Conservation (phyloP, 2,329 filamentous ascomycete species). For the Madurella fahalii region DNA sequence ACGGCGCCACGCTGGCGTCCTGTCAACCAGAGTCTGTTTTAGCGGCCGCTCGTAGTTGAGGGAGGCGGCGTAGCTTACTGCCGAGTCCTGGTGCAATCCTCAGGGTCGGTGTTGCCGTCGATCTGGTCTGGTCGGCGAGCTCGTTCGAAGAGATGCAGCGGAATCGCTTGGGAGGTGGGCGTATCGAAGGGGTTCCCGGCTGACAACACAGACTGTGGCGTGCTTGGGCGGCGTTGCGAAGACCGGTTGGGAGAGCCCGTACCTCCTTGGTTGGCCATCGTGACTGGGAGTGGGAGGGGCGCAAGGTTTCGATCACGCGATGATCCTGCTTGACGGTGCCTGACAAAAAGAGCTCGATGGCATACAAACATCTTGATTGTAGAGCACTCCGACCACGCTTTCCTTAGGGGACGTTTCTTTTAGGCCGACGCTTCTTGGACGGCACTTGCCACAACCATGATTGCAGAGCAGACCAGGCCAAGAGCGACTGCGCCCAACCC, state of each 20-base stretch:
- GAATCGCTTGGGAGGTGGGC: background rate
- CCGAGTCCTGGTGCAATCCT: background rate
- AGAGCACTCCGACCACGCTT: no score
- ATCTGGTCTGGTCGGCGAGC: background rate
- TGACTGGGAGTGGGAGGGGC: background rate
- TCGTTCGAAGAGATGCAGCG: background rate
- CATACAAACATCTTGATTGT: no score
- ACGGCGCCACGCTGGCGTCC: background rate
- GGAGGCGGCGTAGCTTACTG: background rate
- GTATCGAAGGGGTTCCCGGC: background rate
- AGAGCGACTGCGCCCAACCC: background rate
- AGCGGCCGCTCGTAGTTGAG: background rate
- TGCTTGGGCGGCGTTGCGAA: background rate
- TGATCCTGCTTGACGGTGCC: background rate
- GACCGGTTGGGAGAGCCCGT: background rate
- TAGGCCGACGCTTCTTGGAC: no score
- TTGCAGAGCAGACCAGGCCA: background rate
- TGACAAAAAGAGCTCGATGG: no score
- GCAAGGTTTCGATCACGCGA: background rate
- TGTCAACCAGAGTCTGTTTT: background rate
- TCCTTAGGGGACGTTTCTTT: no score
- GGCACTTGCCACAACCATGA: background rate
- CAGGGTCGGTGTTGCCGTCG: background rate
- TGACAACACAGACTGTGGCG: background rate
- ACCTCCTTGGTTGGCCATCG: background rate